These are phyloP conservation scores for Lathyrus oleraceus DNA, from an alignment of 306 rosid species.

Conservation along the genomic window DNA sequence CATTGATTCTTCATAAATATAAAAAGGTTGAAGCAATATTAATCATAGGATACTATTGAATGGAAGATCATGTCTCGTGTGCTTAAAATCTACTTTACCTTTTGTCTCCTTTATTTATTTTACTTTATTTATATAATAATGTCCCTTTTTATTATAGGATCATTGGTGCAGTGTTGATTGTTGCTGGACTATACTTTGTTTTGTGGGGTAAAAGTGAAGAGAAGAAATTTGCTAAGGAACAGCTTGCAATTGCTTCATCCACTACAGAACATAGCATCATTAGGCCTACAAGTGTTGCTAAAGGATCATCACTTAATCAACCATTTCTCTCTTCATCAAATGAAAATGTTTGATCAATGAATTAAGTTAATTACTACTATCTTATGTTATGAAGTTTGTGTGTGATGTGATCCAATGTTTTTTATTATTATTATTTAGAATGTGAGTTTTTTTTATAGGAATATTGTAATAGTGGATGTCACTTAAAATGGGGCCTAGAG, in stretches of 20 bases:
- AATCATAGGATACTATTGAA: constrained; percentile 5
- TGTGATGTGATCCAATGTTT: constrained; percentile 34
- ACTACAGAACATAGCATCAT: constrained; percentile 55
- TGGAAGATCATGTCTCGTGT: constrained; percentile 38
- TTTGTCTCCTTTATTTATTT: not conserved
- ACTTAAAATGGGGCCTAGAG: constrained; percentile 47
- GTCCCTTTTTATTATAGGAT: constrained; percentile 51
- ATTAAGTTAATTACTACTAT: not conserved
- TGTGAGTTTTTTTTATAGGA: constrained; percentile 42
- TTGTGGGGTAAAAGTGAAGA: constrained; percentile 97
- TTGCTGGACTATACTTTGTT: constrained; percentile 78
- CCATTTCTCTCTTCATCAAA: constrained; percentile 84
- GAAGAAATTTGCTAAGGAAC: constrained; percentile 62
- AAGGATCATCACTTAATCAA: constrained; percentile 60
- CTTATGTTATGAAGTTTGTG: constrained; percentile 44
- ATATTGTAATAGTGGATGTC: constrained; percentile 57
- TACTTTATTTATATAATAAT: not conserved
- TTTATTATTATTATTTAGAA: constrained; percentile 39
- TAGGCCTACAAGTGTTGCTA: constrained; percentile 59
- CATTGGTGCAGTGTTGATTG: constrained; percentile 88
- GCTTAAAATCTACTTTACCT: not conserved
- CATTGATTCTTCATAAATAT: constrained; percentile 22
- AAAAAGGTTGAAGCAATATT: constrained; percentile 6
- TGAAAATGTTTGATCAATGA: constrained; percentile 55
- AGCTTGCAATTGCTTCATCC: constrained; percentile 58